Conservation (phyloP, 1,284 basidiomycete species). For the Irpex lacteus region DNA sequence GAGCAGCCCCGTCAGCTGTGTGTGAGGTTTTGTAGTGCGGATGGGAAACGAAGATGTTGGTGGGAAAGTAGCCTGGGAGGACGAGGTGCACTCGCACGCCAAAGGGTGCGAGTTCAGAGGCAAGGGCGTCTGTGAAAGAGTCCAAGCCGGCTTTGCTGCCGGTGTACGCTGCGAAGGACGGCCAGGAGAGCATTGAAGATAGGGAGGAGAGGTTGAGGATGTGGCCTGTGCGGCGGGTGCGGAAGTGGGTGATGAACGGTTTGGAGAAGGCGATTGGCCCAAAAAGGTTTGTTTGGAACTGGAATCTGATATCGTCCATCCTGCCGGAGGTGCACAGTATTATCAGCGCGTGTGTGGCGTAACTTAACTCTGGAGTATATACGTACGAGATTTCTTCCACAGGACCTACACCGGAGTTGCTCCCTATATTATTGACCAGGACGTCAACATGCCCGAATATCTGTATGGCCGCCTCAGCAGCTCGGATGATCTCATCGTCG, state of each 20-base stretch:
- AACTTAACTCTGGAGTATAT: not conserved
- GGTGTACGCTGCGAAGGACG: slow-evolving; percentile 11
- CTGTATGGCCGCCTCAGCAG: slow-evolving; percentile 19
- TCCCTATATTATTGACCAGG: slow-evolving; percentile 25
- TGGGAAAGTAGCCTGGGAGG: slow-evolving; percentile 28
- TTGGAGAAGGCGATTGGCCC: slow-evolving; percentile 14
- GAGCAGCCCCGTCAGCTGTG: not conserved
- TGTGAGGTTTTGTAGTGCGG: slow-evolving; percentile 5
- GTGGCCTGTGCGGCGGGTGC: slow-evolving; percentile 9
- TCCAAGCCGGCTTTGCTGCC: slow-evolving; percentile 27
- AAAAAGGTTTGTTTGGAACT: slow-evolving; percentile 15
- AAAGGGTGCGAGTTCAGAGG: slow-evolving; percentile 23
- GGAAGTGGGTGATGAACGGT: slow-evolving; percentile 14
- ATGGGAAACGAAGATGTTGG: slow-evolving; percentile 18
- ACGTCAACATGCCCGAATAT: slow-evolving; percentile 20
- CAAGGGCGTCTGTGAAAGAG: slow-evolving; percentile 25
- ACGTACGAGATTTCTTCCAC: slow-evolving; percentile 6
- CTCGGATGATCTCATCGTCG: slow-evolving; percentile 21
- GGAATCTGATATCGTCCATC: slow-evolving; percentile 9
- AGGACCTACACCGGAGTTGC: slow-evolving; percentile 14
- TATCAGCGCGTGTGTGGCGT: not conserved
- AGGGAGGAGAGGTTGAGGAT: slow-evolving; percentile 17
- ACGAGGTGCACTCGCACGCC: slow-evolving; percentile 24
- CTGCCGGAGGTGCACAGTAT: not conserved
- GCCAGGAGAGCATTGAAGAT: not conserved